phyloP scores from a whole-genome alignment of 768 basidiomycete species.

The Termitomyces sp. region DNA sequence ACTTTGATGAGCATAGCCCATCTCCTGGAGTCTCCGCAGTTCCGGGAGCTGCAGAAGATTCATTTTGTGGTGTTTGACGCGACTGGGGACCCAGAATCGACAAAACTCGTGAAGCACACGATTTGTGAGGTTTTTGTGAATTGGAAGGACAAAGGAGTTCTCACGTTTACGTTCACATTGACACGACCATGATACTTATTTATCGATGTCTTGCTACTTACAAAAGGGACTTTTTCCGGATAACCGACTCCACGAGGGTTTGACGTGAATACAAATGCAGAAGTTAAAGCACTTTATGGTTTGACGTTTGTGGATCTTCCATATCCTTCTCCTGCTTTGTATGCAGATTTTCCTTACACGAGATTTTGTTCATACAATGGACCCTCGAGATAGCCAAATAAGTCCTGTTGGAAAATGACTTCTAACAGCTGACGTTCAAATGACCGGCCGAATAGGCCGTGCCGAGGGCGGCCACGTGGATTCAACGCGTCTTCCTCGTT shows the following conservation, averaged over 20 bases:
- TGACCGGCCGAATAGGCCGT: background rate
- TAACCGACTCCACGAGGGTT: too few relatives aligned
- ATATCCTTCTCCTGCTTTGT: background rate
- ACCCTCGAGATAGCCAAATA: background rate
- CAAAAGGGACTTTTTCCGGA: background rate
- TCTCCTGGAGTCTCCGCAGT: slow-evolving; percentile 18
- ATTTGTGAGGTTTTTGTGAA: slow-evolving; percentile 8
- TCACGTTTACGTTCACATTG: slow-evolving; percentile 10
- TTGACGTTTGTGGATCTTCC: background rate
- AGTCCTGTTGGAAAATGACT: background rate
- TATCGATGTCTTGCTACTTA: background rate
- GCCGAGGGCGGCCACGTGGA: background rate
- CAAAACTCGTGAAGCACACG: slow-evolving; percentile 8
- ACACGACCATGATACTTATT: background rate
- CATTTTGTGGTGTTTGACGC: slow-evolving; percentile 22
- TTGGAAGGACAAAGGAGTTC: slow-evolving; percentile 5
- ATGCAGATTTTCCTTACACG: background rate
- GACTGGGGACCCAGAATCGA: slow-evolving; percentile 15
- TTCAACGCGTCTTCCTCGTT: background rate
- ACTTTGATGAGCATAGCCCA: slow-evolving; percentile 19
- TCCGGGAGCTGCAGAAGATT: slow-evolving; percentile 17
- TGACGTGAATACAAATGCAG: background rate
- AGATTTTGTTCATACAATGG: background rate
- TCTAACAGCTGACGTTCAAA: too few relatives aligned
- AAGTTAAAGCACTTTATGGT: background rate